Base-by-base conservation (phyloP, 805 yeast species). In the Torulaspora franciscae region DNA sequence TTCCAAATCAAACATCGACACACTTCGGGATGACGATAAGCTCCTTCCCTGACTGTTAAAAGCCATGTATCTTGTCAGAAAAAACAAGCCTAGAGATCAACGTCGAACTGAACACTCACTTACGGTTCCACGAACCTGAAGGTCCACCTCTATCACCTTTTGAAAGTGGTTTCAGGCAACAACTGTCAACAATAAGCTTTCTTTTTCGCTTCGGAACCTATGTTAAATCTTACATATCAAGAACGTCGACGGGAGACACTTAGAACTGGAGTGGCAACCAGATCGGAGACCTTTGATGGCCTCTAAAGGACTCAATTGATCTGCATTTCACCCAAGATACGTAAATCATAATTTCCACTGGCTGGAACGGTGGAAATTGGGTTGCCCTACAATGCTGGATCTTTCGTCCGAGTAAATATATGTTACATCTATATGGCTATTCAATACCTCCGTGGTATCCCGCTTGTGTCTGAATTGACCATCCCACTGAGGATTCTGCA, bases 1-100 rank as follows among this genome's bases (percentile, higher is more conserved):
- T 64, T 93, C 99, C 47, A 89, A 70, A 49, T 83, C 91, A 57
- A 87, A 77, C 32, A 86, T 54, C 1, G 67, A 61, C 29, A 55
- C 55, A 14, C 40, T 39, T 32, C 83, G 90, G 55, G 86, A 77
- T 29, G 86, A 52, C 1, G 66, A 58, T 33, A 52, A 48, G 15
- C 43, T 42, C 32, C 32, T 45, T 32, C 25, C 40, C 25, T 38
- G 40, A 30, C 42, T 39, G 30, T 37, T 35, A 27, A 25, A 24
- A 14, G 48, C 46, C 51, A 44, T 48, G 34, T 15, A 41, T 13
- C 39, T 33, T 14, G 37, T 32, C 25, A 10, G 22, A 19, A 9
- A 13, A n/a, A 28, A 23, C 25, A 24, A 14, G 36, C 32, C 9
- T 6, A 11, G 25, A 29, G 26, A 28, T 13, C 14, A 11, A 32